Evolutionary conservation across 495 filamentous ascomycete genomes (phyloP).

Genomic region (Aspergillus affinis): DNA sequence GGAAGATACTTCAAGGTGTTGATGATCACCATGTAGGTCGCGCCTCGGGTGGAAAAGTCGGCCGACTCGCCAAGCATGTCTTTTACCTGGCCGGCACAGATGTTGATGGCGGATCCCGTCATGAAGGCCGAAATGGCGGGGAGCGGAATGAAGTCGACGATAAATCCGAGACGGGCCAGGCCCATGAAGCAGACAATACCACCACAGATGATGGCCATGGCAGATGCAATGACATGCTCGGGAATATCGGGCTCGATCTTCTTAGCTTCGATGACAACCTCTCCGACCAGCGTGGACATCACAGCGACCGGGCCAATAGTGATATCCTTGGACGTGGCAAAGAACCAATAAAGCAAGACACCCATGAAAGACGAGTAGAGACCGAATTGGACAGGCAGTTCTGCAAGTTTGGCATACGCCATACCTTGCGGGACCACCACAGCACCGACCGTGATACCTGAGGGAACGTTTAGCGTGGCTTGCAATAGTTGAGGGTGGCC

Average conservation of each 20-base stretch:
- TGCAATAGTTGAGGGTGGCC: slow-evolving; percentile 5
- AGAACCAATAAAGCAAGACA: slow-evolving; percentile 96
- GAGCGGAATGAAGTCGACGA: slow-evolving; percentile 94
- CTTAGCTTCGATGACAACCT: slow-evolving; percentile 64
- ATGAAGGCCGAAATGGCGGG: slow-evolving; percentile 94
- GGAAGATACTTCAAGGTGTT: slow-evolving; percentile 78
- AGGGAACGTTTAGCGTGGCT: slow-evolving; percentile 14
- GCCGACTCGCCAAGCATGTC: slow-evolving; percentile 79
- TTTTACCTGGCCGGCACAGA: slow-evolving; percentile 83
- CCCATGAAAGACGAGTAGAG: slow-evolving; percentile 98
- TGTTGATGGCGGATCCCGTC: slow-evolving; percentile 94
- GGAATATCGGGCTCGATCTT: slow-evolving; percentile 57
- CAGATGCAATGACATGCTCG: slow-evolving; percentile 67
- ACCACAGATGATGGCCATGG: slow-evolving; percentile 77
- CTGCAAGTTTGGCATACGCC: slow-evolving; percentile 89
- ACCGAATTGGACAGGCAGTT: slow-evolving; percentile 76
- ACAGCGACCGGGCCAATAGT: slow-evolving; percentile 99
- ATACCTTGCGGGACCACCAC: slow-evolving; percentile 97
- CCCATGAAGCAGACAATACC: slow-evolving; percentile 82
- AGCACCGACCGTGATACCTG: slow-evolving; percentile 89
- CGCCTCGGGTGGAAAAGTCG: slow-evolving; percentile 66
- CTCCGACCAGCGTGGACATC: slow-evolving; percentile 85
- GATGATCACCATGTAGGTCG: slow-evolving; percentile 85
- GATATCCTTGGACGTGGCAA: slow-evolving; percentile 98
- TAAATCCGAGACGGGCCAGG: slow-evolving; percentile 77